These are phyloP conservation scores for Rosa chinensis DNA, from an alignment of 306 rosid species.

Conservation along the genomic window DNA sequence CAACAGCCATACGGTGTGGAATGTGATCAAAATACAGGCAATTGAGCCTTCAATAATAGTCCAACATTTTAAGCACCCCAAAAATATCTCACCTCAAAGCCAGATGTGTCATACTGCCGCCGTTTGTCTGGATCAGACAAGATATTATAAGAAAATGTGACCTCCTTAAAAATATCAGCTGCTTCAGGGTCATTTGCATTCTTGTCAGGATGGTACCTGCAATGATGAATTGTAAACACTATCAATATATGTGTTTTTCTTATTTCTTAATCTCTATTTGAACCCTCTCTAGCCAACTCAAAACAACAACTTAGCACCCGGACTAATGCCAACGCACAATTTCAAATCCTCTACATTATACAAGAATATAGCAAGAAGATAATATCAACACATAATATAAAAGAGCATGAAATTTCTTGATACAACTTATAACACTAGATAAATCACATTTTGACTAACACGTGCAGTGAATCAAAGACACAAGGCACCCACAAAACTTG, in stretches of 20 bases:
- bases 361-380: constrained; percentile 24
- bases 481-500: neutral
- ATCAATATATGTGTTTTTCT: neutral
- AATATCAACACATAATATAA: constrained; percentile 17
- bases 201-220: constrained; percentile 99
- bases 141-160: constrained; percentile 81
- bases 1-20: neutral
- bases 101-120: constrained; percentile 85
- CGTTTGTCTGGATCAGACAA: constrained; percentile 91
- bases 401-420: neutral
- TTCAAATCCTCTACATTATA: constrained; percentile 13
- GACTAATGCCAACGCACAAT: neutral
- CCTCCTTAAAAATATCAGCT: constrained; percentile 95
- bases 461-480: neutral
- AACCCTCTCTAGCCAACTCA: neutral
- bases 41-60: constrained; percentile 20
- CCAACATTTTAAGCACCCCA: constrained; percentile 18
- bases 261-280: neutral
- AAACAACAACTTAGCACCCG: neutral
- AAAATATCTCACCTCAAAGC: constrained; percentile 78
- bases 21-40: constrained; percentile 8
- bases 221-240: constrained; percentile 21
- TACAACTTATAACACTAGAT: neutral
- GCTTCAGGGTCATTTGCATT: constrained; percentile 98
- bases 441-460: neutral